A percentile compares a stretch with the other conserved stretches of the same genome.
These are phyloP conservation scores for Trametes versicolor DNA, from an alignment of 1,284 basidiomycete genomes.

Conservation along the genomic window DNA sequence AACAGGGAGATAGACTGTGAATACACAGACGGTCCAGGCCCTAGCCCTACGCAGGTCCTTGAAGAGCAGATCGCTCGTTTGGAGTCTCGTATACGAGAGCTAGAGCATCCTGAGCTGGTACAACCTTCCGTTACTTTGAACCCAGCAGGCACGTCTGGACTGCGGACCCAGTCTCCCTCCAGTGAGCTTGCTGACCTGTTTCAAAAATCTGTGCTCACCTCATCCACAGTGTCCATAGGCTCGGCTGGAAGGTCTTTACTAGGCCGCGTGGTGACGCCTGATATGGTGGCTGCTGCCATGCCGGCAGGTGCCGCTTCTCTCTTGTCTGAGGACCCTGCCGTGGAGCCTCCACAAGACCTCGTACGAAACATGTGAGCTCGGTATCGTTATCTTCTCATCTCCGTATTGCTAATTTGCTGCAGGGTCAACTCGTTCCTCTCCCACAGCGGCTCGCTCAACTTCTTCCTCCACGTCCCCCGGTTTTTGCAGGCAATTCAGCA, in stretches of 20 bases:
- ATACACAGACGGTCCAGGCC: conserved; percentile 44
- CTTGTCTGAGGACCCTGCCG: conserved; percentile 24
- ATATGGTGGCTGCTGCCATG: conserved; percentile 13
- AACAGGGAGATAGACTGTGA: conserved; percentile 44
- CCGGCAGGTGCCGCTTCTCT: conserved; percentile 12
- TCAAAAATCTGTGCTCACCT: conserved; percentile 12
- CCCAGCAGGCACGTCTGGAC: conserved; percentile 12
- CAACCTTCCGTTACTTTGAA: conserved; percentile 33
- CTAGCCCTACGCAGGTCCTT: conserved; percentile 43
- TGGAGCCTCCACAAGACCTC: conserved; percentile 34
- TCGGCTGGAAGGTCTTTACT: conserved; percentile 23
- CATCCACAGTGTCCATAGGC: conserved; percentile 6
- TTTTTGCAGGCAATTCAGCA: conserved; percentile 33
- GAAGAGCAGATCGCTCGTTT: conserved; percentile 44
- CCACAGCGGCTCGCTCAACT: conserved; percentile 41
- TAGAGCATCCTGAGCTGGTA: conserved; percentile 40
- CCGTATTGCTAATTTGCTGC: conserved; percentile 34
- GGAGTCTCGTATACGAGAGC: conserved; percentile 41
- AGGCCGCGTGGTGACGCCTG: conserved; percentile 16
- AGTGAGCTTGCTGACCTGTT: conserved; percentile 18
- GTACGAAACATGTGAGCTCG: conserved; percentile 37
- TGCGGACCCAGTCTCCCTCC: conserved; percentile 10
- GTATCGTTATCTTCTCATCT: not conserved
- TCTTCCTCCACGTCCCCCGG: conserved; percentile 36
- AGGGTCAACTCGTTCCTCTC: conserved; percentile 54